A percentile compares a stretch with the other conserved stretches of the same genome.
These are phyloP conservation scores for Rhizopogon roseolus DNA, from an alignment of 768 basidiomycete species.

Conservation along the genomic window DNA sequence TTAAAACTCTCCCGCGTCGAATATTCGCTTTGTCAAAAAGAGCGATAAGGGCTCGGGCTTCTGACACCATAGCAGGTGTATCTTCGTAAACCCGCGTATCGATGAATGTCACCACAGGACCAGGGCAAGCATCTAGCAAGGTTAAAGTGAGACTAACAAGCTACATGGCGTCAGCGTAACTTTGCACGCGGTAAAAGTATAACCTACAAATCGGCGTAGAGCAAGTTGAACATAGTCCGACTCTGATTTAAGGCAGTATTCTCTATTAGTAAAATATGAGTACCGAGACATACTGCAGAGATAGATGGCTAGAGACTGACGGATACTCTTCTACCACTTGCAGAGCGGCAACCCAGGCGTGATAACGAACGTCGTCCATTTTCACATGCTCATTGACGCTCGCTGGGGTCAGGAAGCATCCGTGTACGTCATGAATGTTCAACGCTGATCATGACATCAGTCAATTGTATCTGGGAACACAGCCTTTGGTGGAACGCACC, in stretches of 20 bases:
- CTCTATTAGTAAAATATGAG: background rate
- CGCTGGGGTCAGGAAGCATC: conserved; percentile 29
- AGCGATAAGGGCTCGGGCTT: conserved; percentile 36
- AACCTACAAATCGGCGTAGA: conserved; percentile 26
- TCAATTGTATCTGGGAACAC: background rate
- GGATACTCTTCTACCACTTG: conserved; percentile 22
- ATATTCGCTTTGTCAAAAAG: conserved; percentile 39
- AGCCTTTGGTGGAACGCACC: conserved; percentile 26
- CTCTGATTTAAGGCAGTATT: background rate
- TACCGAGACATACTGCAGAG: background rate
- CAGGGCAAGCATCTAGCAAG: conserved; percentile 38
- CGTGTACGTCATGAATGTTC: conserved; percentile 28
- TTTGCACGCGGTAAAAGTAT: background rate
- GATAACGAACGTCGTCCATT: conserved; percentile 25
- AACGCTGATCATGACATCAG: conserved; percentile 17
- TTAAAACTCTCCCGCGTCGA: conserved; percentile 34
- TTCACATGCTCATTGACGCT: conserved; percentile 21
- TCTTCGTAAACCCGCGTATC: conserved; percentile 43
- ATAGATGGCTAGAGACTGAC: conserved; percentile 2
- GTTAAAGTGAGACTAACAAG: conserved; percentile 45
- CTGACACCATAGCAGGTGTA: conserved; percentile 32
- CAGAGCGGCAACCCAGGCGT: conserved; percentile 29
- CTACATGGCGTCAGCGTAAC: conserved; percentile 23
- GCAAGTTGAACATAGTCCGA: background rate
- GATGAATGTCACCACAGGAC: conserved; percentile 46